phyloP scores from a whole-genome alignment of 345 rosid genomes.

The Streptanthus diversifolius region DNA sequence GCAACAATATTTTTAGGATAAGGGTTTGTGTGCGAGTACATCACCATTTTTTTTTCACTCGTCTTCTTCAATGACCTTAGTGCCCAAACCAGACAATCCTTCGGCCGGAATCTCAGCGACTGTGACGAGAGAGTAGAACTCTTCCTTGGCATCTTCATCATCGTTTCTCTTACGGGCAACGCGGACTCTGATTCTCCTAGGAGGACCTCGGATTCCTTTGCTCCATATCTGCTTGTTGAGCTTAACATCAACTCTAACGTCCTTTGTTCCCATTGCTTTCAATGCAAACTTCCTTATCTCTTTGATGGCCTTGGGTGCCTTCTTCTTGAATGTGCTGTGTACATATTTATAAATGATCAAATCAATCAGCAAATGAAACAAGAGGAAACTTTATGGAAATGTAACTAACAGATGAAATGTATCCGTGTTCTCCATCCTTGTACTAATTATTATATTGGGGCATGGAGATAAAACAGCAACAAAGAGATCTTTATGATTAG shows the following conservation, averaged over 20 bases:
- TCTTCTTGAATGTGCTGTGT: conserved; percentile 61
- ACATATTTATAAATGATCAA: neutral
- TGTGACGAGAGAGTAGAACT: conserved; percentile 56
- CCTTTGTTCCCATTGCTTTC: conserved; percentile 62
- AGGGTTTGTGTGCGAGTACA: neutral
- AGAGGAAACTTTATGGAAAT: neutral
- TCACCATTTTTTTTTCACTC: conserved; percentile 32
- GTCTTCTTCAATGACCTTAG: conserved; percentile 55
- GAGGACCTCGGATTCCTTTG: conserved; percentile 56
- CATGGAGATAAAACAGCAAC: neutral
- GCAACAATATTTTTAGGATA: neutral
- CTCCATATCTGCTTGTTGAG: conserved; percentile 66
- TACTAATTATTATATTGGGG: neutral
- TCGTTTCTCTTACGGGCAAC: conserved; percentile 58
- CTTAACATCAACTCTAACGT: conserved; percentile 59
- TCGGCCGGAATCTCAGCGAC: conserved; percentile 51
- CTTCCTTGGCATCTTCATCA: conserved; percentile 64
- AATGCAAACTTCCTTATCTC: conserved; percentile 57
- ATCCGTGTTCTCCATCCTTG: neutral
- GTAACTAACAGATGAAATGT: neutral
- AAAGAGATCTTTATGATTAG: too few species aligned
- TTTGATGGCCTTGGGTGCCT: conserved; percentile 61
- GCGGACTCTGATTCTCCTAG: conserved; percentile 55
- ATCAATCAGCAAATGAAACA: neutral
- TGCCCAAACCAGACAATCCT: conserved; percentile 51